phyloP scores from a whole-genome alignment of 2,329 filamentous ascomycete species.

The Cladophialophora bantiana region DNA sequence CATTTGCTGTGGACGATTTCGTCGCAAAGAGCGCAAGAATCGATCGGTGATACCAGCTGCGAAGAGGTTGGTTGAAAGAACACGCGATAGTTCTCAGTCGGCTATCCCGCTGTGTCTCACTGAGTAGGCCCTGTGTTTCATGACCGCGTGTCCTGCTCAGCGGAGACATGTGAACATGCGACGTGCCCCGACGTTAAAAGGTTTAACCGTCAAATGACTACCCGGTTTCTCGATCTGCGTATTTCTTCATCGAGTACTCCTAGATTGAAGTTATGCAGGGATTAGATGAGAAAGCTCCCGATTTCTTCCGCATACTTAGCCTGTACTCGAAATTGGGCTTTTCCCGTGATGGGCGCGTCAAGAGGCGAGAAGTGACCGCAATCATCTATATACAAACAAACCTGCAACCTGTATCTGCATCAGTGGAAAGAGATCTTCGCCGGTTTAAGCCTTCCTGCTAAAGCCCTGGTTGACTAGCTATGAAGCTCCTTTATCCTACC shows the following conservation, averaged over 20 bases:
- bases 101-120: not conserved
- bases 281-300: slow-evolving; percentile 1
- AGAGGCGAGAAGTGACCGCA: not conserved
- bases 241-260: not conserved
- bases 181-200: not conserved
- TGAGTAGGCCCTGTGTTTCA: not conserved
- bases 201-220: not conserved
- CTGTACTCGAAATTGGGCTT: not conserved
- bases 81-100: not conserved
- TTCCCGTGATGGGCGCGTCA: not conserved
- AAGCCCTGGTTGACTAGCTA: not conserved
- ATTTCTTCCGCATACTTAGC: slow-evolving; percentile 10
- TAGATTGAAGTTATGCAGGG: not conserved
- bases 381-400: not conserved
- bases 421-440: not conserved
- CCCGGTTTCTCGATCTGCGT: not conserved
- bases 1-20: not conserved
- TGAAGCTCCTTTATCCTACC: slow-evolving; percentile 71
- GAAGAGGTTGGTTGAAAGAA: no score
- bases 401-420: not conserved
- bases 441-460: not conserved
- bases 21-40: not conserved
- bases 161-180: not conserved
- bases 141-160: not conserved
- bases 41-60: no score